Conservation (phyloP, 2,329 filamentous ascomycete genomes). For the Talaromyces atroroseus region DNA sequence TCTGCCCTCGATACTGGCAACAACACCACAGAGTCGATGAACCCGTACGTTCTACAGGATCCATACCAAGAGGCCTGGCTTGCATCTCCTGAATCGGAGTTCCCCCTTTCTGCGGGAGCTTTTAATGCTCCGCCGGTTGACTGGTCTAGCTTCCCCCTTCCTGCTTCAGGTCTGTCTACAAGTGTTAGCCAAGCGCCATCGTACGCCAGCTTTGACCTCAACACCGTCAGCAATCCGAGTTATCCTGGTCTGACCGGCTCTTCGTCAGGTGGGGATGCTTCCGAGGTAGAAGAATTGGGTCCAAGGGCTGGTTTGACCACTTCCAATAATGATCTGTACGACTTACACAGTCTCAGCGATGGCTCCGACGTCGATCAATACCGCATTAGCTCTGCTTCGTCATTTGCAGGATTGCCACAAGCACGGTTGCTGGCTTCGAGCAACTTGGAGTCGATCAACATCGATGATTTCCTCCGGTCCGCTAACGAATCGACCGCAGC, state of each 20-base stretch:
- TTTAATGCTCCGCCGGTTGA: slow-evolving; percentile 41
- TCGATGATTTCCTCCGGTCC: slow-evolving; percentile 41
- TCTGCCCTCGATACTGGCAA: slow-evolving; percentile 29
- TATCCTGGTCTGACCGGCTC: slow-evolving; percentile 38
- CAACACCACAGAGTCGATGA: slow-evolving; percentile 28
- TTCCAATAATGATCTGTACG: slow-evolving; percentile 28
- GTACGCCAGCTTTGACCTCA: slow-evolving; percentile 43
- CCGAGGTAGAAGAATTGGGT: slow-evolving; percentile 43
- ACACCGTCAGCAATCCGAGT: slow-evolving; percentile 31
- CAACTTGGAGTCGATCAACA: slow-evolving; percentile 37
- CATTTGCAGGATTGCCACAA: slow-evolving; percentile 38
- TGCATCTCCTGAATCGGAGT: slow-evolving; percentile 39
- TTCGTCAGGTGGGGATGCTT: slow-evolving; percentile 43
- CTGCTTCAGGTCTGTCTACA: slow-evolving; percentile 31
- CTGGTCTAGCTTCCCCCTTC: slow-evolving; percentile 44
- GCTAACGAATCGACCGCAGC: slow-evolving; percentile 37
- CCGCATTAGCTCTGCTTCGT: slow-evolving; percentile 39
- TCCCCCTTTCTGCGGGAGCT: slow-evolving; percentile 33
- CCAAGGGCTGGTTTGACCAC: slow-evolving; percentile 27
- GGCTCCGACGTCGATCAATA: slow-evolving; percentile 37
- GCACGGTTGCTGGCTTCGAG: slow-evolving; percentile 36
- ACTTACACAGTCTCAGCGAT: slow-evolving; percentile 39
- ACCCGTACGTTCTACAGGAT: slow-evolving; percentile 33
- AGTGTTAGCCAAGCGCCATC: slow-evolving; percentile 41
- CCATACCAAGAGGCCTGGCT: slow-evolving; percentile 37